Base-by-base conservation (phyloP, 2,329 filamentous ascomycete genomes). In the Plenodomus lindquistii region DNA sequence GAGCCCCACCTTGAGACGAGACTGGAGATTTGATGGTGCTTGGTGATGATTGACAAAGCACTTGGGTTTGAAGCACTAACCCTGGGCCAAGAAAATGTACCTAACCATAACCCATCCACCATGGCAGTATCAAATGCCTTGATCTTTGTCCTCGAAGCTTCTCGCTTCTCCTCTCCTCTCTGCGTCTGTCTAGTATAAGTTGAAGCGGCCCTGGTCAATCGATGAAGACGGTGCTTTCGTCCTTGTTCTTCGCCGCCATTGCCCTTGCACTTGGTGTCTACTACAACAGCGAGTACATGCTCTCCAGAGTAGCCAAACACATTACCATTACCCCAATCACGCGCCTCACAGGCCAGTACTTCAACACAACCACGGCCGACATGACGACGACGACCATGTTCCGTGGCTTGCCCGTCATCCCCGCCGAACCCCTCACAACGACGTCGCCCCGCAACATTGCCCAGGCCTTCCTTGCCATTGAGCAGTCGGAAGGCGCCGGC, bases 401-500 rank as follows among this genome's bases (percentile, higher is more conserved):
- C 60, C 70, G 70, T 35, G 78, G 77, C 42, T 67, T 80, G n/a
- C 76, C 77, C 15, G 76, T 79, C 60, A 77, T 79, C 69, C 66
- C 67, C 40, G 73, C 74, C 45, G 64, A 71, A 46, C 40, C 57
- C 36, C 59, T 70, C 48, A 70, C 65, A 4, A 74, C 78, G 8
- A 54, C 69, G 22, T 63, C 77, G 55, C 81, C 88, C 21, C 85
- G 94, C 67, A 82, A 85, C 41, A 93, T 97, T 69, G 85, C 84
- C 59, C 89, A 92, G 75, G 85, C 88, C 59, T 92, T 97, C 73
- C 81, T 91, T 37, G 93, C 93, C 52, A 75, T 87, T 50, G 91
- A 96, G 73, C 89, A 96, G 73, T 79, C 89, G 21, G 93, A 97
- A 73, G 93, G 93, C 37, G 90, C 86, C 0, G 93, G 94, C 47